Conservation (phyloP, 805 yeast species). For the Candida namnaoensis region DNA sequence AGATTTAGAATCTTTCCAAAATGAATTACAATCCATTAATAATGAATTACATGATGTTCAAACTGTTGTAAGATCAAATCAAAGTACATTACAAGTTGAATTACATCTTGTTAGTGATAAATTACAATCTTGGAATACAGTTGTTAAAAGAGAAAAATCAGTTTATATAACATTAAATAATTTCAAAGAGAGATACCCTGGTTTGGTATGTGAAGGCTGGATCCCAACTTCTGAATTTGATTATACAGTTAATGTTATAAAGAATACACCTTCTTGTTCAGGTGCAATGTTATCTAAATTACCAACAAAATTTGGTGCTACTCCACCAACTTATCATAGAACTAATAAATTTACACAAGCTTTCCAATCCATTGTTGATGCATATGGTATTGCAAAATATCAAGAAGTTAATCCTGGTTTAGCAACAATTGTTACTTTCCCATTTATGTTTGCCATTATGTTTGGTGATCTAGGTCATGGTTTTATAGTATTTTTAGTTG, state of each 20-base stretch:
- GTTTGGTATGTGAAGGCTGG: conserved; percentile 93
- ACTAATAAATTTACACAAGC: conserved; percentile 94
- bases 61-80: conserved; percentile 55
- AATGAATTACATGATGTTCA: conserved; percentile 43
- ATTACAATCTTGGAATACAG: conserved; percentile 64
- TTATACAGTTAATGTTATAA: conserved; percentile 3
- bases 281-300: not conserved
- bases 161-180: conserved; percentile 72
- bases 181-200: conserved; percentile 61
- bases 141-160: conserved; percentile 71
- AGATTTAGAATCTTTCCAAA: conserved; percentile 16
- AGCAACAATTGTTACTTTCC: conserved; percentile 92
- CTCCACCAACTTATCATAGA: conserved; percentile 92
- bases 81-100: conserved; percentile 67
- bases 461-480: conserved; percentile 99
- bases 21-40: conserved; percentile 27
- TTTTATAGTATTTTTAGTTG: conserved; percentile 67
- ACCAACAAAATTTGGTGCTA: conserved; percentile 11
- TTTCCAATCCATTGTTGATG: conserved; percentile 89
- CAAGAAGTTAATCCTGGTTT: conserved; percentile 95
- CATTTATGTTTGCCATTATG: conserved; percentile 98
- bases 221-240: conserved; percentile 72
- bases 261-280: not conserved
- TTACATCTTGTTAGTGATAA: conserved; percentile 70
- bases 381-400: conserved; percentile 90